Evolutionary conservation across 495 filamentous ascomycete genomes (phyloP).

Genomic region (Xeromyces bisporus): DNA sequence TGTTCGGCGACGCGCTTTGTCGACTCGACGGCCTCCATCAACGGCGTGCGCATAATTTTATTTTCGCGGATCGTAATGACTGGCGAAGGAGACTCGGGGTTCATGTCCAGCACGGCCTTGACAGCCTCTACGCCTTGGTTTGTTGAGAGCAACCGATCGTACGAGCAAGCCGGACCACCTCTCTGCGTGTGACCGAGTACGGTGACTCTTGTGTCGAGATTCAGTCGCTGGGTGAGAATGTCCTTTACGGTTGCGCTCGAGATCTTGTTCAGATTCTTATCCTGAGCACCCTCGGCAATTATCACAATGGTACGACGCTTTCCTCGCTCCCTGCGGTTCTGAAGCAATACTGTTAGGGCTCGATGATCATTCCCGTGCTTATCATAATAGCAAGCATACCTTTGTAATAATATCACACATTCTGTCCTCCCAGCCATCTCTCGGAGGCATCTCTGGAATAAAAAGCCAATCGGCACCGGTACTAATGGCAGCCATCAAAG

Average conservation of each 20-base stretch:
- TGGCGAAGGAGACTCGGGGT: conserved; percentile 74
- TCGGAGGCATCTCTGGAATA: conserved; percentile 86
- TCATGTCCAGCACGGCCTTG: conserved; percentile 83
- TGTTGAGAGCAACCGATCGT: conserved; percentile 86
- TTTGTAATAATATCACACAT: conserved; percentile 72
- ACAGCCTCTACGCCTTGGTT: conserved; percentile 94
- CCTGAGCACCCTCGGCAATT: conserved; percentile 86
- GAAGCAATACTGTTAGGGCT: no score
- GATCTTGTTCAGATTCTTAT: conserved; percentile 73
- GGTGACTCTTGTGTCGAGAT: conserved; percentile 83
- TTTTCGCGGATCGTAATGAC: conserved; percentile 96
- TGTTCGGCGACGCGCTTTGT: conserved; percentile 70
- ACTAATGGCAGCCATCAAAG: conserved; percentile 88
- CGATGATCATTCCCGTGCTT: no score
- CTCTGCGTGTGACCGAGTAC: conserved; percentile 93
- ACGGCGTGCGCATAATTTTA: conserved; percentile 78
- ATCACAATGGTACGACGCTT: conserved; percentile 98
- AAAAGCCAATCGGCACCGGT: conserved; percentile 96
- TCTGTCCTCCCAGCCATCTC: conserved; percentile 70
- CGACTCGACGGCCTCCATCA: conserved; percentile 72
- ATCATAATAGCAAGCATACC: no score
- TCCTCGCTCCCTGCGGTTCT: conserved; percentile 72
- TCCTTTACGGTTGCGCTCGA: conserved; percentile 65
- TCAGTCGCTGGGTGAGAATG: conserved; percentile 62
- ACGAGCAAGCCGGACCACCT: conserved; percentile 80